A percentile compares a stretch with the other conserved stretches of the same genome.
These are phyloP conservation scores for Salix purpurea DNA, from an alignment of 345 rosid species.

Conservation along the genomic window DNA sequence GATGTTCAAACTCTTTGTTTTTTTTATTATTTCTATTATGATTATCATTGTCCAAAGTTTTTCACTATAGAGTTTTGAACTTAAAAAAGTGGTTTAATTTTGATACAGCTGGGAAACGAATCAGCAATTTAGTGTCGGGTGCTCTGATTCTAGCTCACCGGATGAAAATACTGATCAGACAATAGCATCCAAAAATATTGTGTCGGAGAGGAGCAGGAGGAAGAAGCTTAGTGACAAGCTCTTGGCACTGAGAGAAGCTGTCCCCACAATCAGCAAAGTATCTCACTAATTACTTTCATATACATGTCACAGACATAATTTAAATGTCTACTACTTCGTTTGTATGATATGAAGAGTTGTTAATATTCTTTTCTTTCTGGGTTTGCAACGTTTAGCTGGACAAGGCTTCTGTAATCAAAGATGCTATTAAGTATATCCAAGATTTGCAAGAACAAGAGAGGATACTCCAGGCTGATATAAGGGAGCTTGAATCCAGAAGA, in stretches of 20 bases:
- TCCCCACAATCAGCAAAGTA: slow-evolving; percentile 91
- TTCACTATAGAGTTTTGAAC: too few species aligned
- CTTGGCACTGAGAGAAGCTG: slow-evolving; percentile 83
- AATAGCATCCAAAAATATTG: slow-evolving; percentile 72
- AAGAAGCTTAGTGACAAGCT: slow-evolving; percentile 85
- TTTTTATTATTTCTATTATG: neutral
- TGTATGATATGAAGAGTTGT: neutral
- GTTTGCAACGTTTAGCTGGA: slow-evolving; percentile 53
- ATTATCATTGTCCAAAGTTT: too few species aligned
- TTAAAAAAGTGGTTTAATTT: neutral
- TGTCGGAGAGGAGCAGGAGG: slow-evolving; percentile 82
- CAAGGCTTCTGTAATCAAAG: slow-evolving; percentile 96
- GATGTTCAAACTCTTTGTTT: neutral
- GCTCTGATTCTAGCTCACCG: slow-evolving; percentile 87
- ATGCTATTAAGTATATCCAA: slow-evolving; percentile 83
- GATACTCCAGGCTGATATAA: slow-evolving; percentile 59
- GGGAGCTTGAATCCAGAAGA: slow-evolving; percentile 61
- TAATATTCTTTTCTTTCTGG: neutral
- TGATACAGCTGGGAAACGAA: slow-evolving; percentile 21
- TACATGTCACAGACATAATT: neutral
- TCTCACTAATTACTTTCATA: too few species aligned
- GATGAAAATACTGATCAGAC: slow-evolving; percentile 72
- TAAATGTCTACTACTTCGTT: neutral
- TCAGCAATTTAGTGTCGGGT: slow-evolving; percentile 20
- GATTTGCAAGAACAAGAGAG: slow-evolving; percentile 79